Conservation (phyloP, 768 basidiomycete species). For the Mycena vitilis region DNA sequence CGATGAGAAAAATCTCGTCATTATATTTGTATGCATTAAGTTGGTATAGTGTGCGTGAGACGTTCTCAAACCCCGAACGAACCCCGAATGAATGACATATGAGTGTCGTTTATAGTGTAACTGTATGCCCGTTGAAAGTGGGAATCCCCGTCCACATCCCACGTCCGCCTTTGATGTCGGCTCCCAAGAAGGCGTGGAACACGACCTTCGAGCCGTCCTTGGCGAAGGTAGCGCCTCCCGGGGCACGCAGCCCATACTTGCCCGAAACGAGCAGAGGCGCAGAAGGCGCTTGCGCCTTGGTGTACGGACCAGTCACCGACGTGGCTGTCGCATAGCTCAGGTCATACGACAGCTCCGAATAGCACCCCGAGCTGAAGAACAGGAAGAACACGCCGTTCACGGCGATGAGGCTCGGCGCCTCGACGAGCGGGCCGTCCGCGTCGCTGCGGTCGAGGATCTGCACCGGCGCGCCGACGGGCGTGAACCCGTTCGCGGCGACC, state of each 20-base stretch:
- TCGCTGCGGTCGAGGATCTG: neutral
- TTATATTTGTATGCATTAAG: no score
- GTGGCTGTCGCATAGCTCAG: conserved; percentile 4
- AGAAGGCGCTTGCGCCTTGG: conserved; percentile 1
- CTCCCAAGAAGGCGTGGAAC: conserved; percentile 25
- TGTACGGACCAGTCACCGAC: conserved; percentile 3
- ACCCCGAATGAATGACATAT: neutral
- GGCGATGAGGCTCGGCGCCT: conserved; percentile 2
- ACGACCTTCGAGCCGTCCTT: conserved; percentile 27
- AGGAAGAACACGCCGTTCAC: conserved; percentile 1
- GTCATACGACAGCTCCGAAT: neutral
- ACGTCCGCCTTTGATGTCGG: conserved; percentile 18
- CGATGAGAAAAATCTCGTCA: no score
- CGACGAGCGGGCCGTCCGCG: conserved; percentile 1
- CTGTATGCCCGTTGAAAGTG: conserved; percentile 21
- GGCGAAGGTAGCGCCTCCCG: conserved; percentile 1
- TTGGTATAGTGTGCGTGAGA: no score
- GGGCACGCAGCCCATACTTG: neutral
- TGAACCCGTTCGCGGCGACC: neutral
- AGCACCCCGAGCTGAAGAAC: conserved; percentile 1
- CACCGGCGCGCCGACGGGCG: neutral
- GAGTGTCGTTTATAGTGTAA: conserved; percentile 4
- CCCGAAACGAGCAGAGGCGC: neutral
- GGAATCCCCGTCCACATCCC: conserved; percentile 31
- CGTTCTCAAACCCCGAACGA: no score